Percentiles rank a stretch among this genome's conserved stretches.
These are phyloP conservation scores for Calonectria leucothoes DNA, from an alignment of 2,329 filamentous ascomycete genomes.

Conservation along the genomic window DNA sequence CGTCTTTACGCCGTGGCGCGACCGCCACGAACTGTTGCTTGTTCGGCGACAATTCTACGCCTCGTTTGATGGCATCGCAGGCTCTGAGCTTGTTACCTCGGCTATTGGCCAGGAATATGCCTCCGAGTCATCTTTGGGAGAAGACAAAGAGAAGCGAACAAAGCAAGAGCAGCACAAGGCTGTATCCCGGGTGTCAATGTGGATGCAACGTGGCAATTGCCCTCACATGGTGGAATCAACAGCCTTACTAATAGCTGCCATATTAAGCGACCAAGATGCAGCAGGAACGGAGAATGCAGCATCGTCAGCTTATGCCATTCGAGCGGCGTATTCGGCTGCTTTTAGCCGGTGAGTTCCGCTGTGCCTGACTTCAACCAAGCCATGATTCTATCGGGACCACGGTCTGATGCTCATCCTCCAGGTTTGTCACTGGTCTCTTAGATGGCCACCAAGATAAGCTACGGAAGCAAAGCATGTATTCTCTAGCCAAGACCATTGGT, in stretches of 20 bases:
- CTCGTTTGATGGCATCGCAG: constrained; percentile 22
- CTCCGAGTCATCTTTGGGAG: neutral
- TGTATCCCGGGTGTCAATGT: constrained; percentile 71
- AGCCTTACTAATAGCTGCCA: constrained; percentile 76
- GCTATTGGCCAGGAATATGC: neutral
- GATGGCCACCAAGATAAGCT: constrained; percentile 78
- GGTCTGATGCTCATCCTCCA: constrained; percentile 43
- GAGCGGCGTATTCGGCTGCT: constrained; percentile 78
- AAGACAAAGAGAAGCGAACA: constrained; percentile 20
- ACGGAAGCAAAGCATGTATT: constrained; percentile 79
- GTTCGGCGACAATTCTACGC: constrained; percentile 75
- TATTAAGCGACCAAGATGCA: constrained; percentile 69
- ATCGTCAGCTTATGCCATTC: constrained; percentile 69
- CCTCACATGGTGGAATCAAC: constrained; percentile 86
- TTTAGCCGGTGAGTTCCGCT: constrained; percentile 73
- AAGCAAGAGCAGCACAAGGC: constrained; percentile 55
- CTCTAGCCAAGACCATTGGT: constrained; percentile 74
- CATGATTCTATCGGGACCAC: neutral
- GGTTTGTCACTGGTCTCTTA: constrained; percentile 84
- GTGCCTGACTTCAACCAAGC: neutral
- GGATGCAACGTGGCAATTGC: constrained; percentile 79
- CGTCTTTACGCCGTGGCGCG: constrained; percentile 79
- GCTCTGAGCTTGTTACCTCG: constrained; percentile 2
- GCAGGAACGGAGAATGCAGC: constrained; percentile 45
- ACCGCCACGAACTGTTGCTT: constrained; percentile 71